Evolutionary conservation across 2,329 filamentous ascomycete genomes (phyloP), one percentile per base, ranked within the genome.

Genomic region (Trichoderma gracile): DNA sequence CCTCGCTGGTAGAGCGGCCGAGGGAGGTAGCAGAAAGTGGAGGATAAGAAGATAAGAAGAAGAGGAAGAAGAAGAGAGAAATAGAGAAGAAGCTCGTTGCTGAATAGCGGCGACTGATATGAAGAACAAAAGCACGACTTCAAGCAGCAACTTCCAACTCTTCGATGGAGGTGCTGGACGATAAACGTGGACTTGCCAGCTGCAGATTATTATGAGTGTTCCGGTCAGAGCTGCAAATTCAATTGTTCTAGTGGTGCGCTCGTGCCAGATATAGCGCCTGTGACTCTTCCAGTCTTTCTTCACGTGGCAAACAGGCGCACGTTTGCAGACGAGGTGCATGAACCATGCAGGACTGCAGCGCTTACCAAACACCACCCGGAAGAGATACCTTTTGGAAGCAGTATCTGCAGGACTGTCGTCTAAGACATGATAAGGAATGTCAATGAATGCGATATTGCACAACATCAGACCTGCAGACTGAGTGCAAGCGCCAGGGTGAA

Each of bases 171-270:
- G 15, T 30, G 46, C 21, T 52, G 25, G 14, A 30, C 23, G 46
- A n/a, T 52, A n/a, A 9, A 30, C 30, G 38, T 61, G 57, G 33
- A 43, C 33, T 60, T 14, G 33, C 46, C 33, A 42, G 46, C n/a
- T 27, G 38, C 25, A 46, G 38, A 52, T n/a, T 21, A 1, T 27
- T 9, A 33, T 10, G 30, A 33, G 30, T 9, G 10, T 8, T 33
- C 30, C 33, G 12, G 33, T 14, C 1, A 57, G 47, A 23, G 45
- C 57, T 47, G 57, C 46, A 40, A 61, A 40, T 49, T 47, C 46
- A 38, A 61, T 61, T 52, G 43, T 52, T 61, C 30, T 46, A 59
- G 17, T 8, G 52, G 3, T 55, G 42, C 23, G 30, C 56, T 38
- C 42, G 4, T 42, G 19, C 21, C 25, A 27, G 25, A 4, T 27